Evolutionary conservation across 805 yeast species (phyloP).

Genomic region (Metschnikowia peoriensis): DNA sequence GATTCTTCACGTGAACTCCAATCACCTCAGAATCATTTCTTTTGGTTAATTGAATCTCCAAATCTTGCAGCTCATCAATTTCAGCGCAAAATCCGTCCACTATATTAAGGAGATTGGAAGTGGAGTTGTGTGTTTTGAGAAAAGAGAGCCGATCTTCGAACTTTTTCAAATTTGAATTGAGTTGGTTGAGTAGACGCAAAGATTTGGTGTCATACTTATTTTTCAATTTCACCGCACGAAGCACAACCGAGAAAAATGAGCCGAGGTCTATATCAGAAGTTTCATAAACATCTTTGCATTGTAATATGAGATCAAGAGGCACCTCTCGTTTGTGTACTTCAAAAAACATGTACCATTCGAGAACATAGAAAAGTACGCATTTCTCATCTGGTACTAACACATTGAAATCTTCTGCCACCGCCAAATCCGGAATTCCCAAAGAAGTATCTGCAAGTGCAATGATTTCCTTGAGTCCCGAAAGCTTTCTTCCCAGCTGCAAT

Average conservation of each 20-base stretch:
- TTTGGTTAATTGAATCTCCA: background rate
- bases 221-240: constrained; percentile 21
- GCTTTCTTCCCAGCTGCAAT: constrained; percentile 22
- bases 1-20: background rate
- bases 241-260: constrained; percentile 9
- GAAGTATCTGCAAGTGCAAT: constrained; percentile 42
- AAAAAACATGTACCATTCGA: constrained; percentile 54
- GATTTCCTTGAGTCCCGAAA: constrained; percentile 24
- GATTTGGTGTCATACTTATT: constrained; percentile 33
- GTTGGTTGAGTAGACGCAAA: constrained; percentile 27
- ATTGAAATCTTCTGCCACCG: constrained; percentile 55
- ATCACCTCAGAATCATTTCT: background rate
- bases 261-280: background rate
- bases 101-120: background rate
- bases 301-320: background rate
- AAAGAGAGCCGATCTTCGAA: constrained; percentile 1
- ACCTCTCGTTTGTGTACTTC: constrained; percentile 16
- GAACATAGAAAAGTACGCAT: constrained; percentile 54
- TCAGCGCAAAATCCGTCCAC: constrained; percentile 6
- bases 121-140: background rate
- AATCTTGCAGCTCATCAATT: background rate
- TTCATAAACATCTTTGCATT: background rate
- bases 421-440: constrained; percentile 49
- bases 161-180: constrained; percentile 14
- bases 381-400: constrained; percentile 56